Conservation (phyloP, 371 early-diverging fungal genomes). For the Syncephalastrum racemosum region DNA sequence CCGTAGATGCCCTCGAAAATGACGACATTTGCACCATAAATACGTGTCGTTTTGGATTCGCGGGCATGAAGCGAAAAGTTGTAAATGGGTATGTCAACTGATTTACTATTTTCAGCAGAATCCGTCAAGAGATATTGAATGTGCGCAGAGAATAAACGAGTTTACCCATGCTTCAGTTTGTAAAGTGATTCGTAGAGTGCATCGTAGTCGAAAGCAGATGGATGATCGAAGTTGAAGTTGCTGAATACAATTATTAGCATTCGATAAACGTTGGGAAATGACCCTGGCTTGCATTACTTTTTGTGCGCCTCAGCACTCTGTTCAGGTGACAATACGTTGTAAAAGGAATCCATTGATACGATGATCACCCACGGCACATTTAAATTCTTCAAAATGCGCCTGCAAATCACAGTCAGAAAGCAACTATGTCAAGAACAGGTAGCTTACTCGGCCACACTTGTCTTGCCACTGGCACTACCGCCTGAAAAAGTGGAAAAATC, state of each 20-base stretch:
- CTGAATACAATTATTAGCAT: constrained; percentile 7
- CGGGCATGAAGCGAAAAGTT: constrained; percentile 80
- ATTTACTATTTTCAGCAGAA: constrained; percentile 34
- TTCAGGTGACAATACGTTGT: constrained; percentile 79
- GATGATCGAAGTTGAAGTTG: constrained; percentile 86
- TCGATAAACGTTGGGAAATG: too few species aligned
- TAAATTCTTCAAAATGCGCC: constrained; percentile 70
- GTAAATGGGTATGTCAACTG: constrained; percentile 77
- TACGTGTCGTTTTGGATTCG: constrained; percentile 59
- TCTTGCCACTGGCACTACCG: constrained; percentile 84
- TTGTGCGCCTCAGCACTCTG: constrained; percentile 65
- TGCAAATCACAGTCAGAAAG: constrained; percentile 10
- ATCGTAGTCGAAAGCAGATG: constrained; percentile 80
- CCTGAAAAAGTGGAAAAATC: constrained; percentile 33
- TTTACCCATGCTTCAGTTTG: constrained; percentile 73
- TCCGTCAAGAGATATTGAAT: neutral
- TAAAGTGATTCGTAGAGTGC: constrained; percentile 65
- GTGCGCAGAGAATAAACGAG: neutral
- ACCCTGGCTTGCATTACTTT: constrained; percentile 49
- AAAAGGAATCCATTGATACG: constrained; percentile 94
- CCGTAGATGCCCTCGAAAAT: constrained; percentile 95
- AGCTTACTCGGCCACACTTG: constrained; percentile 72
- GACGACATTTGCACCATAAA: constrained; percentile 92
- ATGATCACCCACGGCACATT: constrained; percentile 88
- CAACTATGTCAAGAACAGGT: neutral